Evolutionary conservation across 2,329 filamentous ascomycete species (phyloP).

Genomic region (Biscogniauxia mediterranea): DNA sequence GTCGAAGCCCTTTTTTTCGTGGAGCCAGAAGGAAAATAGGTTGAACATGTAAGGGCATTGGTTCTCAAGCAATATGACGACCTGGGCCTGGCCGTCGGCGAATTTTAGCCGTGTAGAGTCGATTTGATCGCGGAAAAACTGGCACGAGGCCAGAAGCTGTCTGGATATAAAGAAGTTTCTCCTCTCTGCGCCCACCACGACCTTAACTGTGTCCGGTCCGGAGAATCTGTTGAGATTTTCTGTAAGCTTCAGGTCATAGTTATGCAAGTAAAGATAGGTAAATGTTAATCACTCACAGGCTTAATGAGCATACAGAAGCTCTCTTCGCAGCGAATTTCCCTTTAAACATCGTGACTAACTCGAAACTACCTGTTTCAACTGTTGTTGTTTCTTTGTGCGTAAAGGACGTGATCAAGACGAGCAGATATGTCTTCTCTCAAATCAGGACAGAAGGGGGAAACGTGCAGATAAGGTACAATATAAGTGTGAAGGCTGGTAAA

Average conservation of each 20-base stretch:
- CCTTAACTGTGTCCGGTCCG: constrained; percentile 27
- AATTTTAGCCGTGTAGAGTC: constrained; percentile 25
- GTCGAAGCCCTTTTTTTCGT: constrained; percentile 27
- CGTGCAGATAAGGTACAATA: neutral
- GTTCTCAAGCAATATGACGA: constrained; percentile 30
- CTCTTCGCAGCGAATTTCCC: constrained; percentile 16
- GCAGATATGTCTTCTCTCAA: neutral
- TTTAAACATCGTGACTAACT: constrained; percentile 18
- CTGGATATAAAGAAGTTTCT: constrained; percentile 31
- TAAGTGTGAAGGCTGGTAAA: neutral
- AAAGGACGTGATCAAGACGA: constrained; percentile 1
- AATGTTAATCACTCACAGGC: constrained; percentile 20
- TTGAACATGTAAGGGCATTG: constrained; percentile 35
- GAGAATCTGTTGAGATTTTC: constrained; percentile 12
- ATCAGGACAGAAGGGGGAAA: neutral
- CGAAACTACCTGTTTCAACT: neutral
- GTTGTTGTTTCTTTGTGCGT: neutral
- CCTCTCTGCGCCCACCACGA: constrained; percentile 31
- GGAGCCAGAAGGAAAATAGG: constrained; percentile 35
- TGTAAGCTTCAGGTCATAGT: constrained; percentile 2
- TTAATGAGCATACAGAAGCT: constrained; percentile 15
- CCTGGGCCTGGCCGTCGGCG: constrained; percentile 21
- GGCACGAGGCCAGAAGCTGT: constrained; percentile 29
- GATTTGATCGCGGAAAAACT: constrained; percentile 29
- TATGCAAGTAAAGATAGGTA: neutral